These are phyloP conservation scores for Ophiostoma sp. DNA, from an alignment of 2,329 filamentous ascomycete genomes.

Conservation along the genomic window DNA sequence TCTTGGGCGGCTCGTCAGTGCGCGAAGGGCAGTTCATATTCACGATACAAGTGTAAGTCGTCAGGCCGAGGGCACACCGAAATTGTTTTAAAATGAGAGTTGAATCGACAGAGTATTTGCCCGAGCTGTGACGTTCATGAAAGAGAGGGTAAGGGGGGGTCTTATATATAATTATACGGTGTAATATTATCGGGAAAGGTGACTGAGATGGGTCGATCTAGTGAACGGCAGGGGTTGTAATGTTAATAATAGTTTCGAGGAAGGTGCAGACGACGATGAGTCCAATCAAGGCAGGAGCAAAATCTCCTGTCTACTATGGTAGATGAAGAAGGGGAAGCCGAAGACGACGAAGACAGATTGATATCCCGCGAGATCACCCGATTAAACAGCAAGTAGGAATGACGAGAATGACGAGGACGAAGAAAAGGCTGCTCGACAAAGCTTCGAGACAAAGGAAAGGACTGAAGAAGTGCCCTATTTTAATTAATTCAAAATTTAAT, in stretches of 20 bases:
- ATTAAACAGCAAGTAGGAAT: background rate
- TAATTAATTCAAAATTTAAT: background rate
- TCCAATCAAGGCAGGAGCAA: background rate
- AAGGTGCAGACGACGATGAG: background rate
- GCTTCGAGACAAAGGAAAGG: background rate
- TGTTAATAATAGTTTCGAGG: background rate
- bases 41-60: background rate
- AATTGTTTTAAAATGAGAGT: background rate
- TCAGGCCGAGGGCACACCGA: background rate
- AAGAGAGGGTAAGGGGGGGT: background rate
- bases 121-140: background rate
- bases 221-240: background rate
- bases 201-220: background rate
- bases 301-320: background rate
- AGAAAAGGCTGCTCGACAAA: background rate
- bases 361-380: background rate
- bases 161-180: background rate
- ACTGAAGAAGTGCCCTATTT: background rate
- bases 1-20: slow-evolving; percentile 38
- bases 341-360: background rate
- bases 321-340: background rate
- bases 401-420: background rate
- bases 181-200: background rate
- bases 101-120: background rate
- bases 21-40: slow-evolving; percentile 32